phyloP scores from a whole-genome alignment of 225 moss, liverwort and hornwort species.

The Ulota crispa region DNA sequence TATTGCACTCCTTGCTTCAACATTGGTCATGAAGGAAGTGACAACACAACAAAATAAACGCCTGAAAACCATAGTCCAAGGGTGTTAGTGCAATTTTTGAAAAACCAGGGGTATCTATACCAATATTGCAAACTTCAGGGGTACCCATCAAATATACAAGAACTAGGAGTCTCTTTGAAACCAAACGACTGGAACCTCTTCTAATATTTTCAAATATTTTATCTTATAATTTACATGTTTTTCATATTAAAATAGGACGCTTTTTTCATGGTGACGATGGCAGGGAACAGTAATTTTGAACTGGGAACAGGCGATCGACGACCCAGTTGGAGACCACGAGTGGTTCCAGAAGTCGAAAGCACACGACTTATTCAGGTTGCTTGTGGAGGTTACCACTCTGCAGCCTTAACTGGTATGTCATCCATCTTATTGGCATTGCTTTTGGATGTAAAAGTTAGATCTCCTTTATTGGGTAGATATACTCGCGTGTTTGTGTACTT shows the following conservation, averaged over 20 bases:
- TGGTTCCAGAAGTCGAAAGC: constrained; percentile 65
- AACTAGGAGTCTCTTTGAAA: not conserved
- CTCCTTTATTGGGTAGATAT: not conserved
- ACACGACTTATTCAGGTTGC: constrained; percentile 65
- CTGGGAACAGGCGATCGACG: constrained; percentile 82
- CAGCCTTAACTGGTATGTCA: constrained; percentile 71
- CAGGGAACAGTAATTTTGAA: constrained; percentile 90
- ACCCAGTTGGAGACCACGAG: constrained; percentile 80
- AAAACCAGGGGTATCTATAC: no score
- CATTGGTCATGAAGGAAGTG: no score
- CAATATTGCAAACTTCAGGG: no score
- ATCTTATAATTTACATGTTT: not conserved
- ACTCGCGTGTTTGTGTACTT: not conserved
- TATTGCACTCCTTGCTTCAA: no score
- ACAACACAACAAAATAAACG: no score
- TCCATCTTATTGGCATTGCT: constrained; percentile 2
- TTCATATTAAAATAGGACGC: not conserved
- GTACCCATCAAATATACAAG: not conserved
- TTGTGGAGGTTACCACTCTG: constrained; percentile 92
- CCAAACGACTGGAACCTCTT: not conserved
- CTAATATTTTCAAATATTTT: not conserved
- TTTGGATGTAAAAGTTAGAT: not conserved
- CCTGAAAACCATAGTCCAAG: no score
- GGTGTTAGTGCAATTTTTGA: no score
- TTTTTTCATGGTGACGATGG: not conserved